These are phyloP conservation scores for Tulasnella sp. DNA, from an alignment of 768 basidiomycete species.

Conservation along the genomic window DNA sequence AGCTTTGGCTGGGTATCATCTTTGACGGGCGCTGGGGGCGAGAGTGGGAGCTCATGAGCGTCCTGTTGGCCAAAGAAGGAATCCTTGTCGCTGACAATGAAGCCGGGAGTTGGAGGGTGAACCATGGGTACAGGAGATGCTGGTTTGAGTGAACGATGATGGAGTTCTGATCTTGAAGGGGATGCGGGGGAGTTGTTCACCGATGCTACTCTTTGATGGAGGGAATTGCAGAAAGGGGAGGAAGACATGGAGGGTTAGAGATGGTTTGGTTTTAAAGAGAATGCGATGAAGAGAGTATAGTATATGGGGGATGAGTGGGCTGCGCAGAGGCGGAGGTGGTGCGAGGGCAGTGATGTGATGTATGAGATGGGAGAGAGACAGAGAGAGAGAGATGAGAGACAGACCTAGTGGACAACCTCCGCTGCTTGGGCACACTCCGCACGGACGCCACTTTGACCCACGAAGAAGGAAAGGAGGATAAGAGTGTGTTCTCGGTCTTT, in stretches of 20 bases:
- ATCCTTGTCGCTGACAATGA: background rate
- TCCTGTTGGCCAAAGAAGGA: background rate
- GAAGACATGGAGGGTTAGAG: background rate
- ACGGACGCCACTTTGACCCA: constrained; percentile 6
- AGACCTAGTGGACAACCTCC: constrained; percentile 13
- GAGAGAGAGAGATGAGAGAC: too few relatives aligned
- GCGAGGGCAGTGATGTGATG: background rate
- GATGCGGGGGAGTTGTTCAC: background rate
- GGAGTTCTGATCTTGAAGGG: background rate
- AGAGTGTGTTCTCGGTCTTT: too few relatives aligned
- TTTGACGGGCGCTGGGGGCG: background rate
- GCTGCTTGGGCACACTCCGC: background rate
- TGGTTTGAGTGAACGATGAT: background rate
- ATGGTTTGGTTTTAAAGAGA: too few relatives aligned
- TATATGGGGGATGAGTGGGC: background rate
- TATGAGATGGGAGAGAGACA: too few relatives aligned
- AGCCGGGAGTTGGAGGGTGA: background rate
- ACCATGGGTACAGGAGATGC: background rate
- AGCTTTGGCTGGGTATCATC: constrained; percentile 36
- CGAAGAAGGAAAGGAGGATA: background rate
- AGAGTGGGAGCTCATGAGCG: background rate
- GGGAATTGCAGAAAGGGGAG: background rate
- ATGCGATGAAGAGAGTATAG: background rate
- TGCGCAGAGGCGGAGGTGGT: background rate
- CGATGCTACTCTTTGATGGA: constrained; percentile 2